Base-by-base conservation (phyloP, 2,329 filamentous ascomycete genomes). In the Colletotrichum sp. region DNA sequence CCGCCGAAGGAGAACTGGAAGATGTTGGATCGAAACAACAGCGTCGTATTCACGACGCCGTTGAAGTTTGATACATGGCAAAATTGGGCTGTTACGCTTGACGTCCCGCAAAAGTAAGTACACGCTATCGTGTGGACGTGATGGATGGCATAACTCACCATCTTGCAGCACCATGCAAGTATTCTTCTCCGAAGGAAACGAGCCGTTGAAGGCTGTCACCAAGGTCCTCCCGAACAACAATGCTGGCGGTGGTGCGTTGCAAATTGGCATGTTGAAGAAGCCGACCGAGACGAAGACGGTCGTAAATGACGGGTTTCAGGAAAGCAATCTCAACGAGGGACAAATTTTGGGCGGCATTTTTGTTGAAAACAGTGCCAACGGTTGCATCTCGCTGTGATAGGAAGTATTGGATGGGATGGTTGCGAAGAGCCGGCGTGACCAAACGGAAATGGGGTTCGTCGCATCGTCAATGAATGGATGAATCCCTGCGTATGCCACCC, bases 251-350 rank as follows among this genome's bases (percentile, higher is more conserved):
- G 91, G 91, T 32, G 90, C 92, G 79, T 91, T 88, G 80, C 91
- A 93, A 80, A 88, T 93, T 67, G 91, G 91, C 56, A 81, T 92
- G 2, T 84, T 93, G 71, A 93, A 93, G 87, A 92, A 92, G 85
- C 87, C 89, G 5, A 86, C 88, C 58, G 77, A 81, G 30, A 83
- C 81, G 32, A 81, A 79, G 64, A 87, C 90, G 76, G 84, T 90
- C 36, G 85, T 84, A 43, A 86, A 86, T 78, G 80, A 85, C 52
- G 89, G 88, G 3, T 86, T 84, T 77, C 89, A 91, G 80, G 83
- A 85, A 75, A 78, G 82, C 16, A 85, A 83, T 16, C 86, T 91
- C 70, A 80, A 90, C 78, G 89, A 91, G 80, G 89, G 89, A 2
- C 79, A 91, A 34, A 84, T 90, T 28, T 90, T 85, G 77, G 87